Percentiles rank a stretch among this genome's conserved stretches.
Conservation (phyloP, 1,139 yeast genomes). For the Geotrichum australiense region DNA sequence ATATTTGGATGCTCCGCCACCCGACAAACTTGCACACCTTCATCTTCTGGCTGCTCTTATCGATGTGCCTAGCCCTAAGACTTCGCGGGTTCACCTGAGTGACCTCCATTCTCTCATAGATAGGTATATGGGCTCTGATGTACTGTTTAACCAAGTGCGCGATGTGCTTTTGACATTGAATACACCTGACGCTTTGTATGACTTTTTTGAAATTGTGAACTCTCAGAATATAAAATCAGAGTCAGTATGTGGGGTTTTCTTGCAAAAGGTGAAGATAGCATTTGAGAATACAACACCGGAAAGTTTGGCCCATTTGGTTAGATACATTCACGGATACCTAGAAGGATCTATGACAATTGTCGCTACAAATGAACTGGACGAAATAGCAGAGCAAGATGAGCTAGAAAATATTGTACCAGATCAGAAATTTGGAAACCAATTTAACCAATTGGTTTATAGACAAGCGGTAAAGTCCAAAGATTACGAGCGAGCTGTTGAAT, state of each 20-base stretch:
- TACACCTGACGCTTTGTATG: neutral
- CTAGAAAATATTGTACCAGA: no score
- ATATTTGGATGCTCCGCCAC: neutral
- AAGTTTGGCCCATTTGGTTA: neutral
- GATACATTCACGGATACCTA: neutral
- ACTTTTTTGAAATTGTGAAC: neutral
- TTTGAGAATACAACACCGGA: neutral
- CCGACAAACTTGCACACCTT: neutral
- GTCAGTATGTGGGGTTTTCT: slow-evolving; percentile 3
- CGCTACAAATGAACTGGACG: neutral
- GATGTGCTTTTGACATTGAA: neutral
- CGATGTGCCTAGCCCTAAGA: neutral
- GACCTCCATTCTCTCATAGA: neutral
- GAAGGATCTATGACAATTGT: neutral
- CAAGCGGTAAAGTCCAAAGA: slow-evolving; percentile 56
- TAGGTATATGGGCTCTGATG: neutral
- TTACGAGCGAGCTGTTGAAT: slow-evolving; percentile 66
- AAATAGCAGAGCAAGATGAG: neutral
- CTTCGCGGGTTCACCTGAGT: neutral
- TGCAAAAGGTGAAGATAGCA: neutral
- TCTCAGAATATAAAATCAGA: neutral
- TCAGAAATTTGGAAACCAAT: neutral
- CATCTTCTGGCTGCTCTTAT: slow-evolving; percentile 2
- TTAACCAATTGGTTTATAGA: slow-evolving; percentile 37
- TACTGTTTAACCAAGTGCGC: neutral